Evolutionary conservation across 306 rosid species (phyloP).

Genomic region (Pterocarpus santalinus): DNA sequence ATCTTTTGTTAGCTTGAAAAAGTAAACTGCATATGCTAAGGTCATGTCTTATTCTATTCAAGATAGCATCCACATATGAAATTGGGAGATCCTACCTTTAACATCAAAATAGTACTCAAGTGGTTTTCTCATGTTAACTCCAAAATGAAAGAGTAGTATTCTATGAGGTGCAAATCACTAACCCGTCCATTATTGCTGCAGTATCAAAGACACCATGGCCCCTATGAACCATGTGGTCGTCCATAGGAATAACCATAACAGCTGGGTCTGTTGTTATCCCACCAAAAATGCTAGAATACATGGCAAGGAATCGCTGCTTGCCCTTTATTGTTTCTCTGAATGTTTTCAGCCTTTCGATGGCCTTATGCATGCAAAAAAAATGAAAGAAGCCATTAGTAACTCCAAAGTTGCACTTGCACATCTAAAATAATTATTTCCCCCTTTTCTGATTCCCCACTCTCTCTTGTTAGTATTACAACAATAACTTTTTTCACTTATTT

Average conservation of each 20-base stretch:
- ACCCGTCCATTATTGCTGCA: conserved; percentile 89
- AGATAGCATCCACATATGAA: conserved; percentile 5
- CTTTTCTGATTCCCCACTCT: not conserved
- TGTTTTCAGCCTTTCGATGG: conserved; percentile 60
- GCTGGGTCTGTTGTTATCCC: conserved; percentile 86
- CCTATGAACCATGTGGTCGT: conserved; percentile 96
- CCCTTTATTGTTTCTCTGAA: conserved; percentile 63
- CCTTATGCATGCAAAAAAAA: conserved; percentile 52
- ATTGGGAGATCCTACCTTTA: not conserved
- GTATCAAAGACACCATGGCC: conserved; percentile 98
- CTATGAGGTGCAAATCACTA: conserved; percentile 50
- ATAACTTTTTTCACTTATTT: not conserved
- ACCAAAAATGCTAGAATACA: conserved; percentile 91
- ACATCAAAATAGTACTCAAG: not conserved
- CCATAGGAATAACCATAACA: conserved; percentile 89
- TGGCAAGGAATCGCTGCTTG: conserved; percentile 76
- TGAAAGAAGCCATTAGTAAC: conserved; percentile 16
- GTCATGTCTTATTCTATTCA: no score
- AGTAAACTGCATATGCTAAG: not conserved
- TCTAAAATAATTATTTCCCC: not conserved
- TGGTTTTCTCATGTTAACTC: not conserved
- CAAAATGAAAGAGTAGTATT: not conserved
- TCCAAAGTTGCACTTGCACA: not conserved
- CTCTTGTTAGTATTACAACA: not conserved
- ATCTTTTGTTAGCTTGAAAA: not conserved